Base-by-base conservation (phyloP, 306 rosid genomes). In the Ammopiptanthus mongolicus region DNA sequence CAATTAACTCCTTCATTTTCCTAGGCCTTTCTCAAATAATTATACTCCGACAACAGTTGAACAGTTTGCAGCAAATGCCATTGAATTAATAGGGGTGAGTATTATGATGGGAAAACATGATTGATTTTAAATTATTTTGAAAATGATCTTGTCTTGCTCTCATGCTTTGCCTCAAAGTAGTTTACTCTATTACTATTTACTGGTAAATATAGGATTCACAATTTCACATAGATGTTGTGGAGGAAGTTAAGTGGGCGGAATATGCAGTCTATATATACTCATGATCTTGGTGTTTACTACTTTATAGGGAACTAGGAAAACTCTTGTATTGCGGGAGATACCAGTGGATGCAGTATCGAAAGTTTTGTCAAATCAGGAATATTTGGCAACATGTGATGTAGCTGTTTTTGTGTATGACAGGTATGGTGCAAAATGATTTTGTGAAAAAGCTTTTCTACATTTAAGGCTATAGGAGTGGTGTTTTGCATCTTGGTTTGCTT, bases 371-470 rank as follows among this genome's bases (percentile, higher is more conserved):
- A 78, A 81, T 41, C 81, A 82, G 83, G 92, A 92, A 71, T 91
- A 69, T 87, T 88, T 95, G 83, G 96, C 97, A 55, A 84, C 86
- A 19, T 95, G 96, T 68, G 98, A 95, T 75, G 97, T 88, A 57
- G 97, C 97, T 79, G 87, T 88, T 74, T 95, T 95, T 65, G 96
- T 95, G 76, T 87, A 87, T 81, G 97, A 91, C 86, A 81, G 95
- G 98, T 95, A 83, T 56, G 76, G 67, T 53, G 72, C 69, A 13
- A 25, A 78, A 66, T 65, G 51, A 55, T 15, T 23, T 52, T 46
- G 53, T 2, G 29, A 25, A 66, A 11, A 33, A 73, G 47, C 58
- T 57, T 57, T 78, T 31, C 6, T 73, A 25, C 63, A 42, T 75
- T 69, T 70, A 65, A 25, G 18, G 18, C 19, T 47, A 8, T 68